Conservation (phyloP, 306 rosid species). For the Abrus pulchellus region DNA sequence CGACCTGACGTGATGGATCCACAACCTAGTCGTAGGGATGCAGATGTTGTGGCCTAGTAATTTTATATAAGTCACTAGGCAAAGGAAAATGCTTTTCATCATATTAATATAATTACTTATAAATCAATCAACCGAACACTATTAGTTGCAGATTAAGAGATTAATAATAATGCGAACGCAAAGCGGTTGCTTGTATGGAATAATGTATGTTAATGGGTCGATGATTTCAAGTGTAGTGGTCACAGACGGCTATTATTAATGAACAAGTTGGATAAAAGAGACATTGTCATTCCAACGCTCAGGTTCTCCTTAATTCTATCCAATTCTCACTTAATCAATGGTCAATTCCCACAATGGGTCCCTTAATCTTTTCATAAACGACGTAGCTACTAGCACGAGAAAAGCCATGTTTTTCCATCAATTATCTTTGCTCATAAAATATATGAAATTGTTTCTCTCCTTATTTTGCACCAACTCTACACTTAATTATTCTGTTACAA, state of each 20-base stretch:
- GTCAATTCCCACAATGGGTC: slow-evolving; percentile 5
- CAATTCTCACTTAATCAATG: slow-evolving; percentile 12
- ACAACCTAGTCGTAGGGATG: neutral
- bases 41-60: neutral
- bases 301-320: neutral
- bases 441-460: neutral
- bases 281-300: neutral
- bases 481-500: too few species aligned
- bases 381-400: slow-evolving; percentile 8
- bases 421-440: neutral
- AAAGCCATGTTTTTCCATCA: neutral
- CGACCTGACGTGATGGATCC: neutral
- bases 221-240: neutral
- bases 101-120: neutral
- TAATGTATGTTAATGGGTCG: neutral
- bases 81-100: neutral
- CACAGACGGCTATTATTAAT: neutral
- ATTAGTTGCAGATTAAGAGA: neutral
- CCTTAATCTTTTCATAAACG: neutral
- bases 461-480: too few species aligned
- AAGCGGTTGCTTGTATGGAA: neutral
- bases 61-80: neutral
- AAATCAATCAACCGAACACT: neutral
- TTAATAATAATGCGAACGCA: neutral
- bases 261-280: neutral